These are phyloP conservation scores for Rhipidocladum racemiflorum DNA, from an alignment of 176 grass and related monocot species.

Conservation along the genomic window DNA sequence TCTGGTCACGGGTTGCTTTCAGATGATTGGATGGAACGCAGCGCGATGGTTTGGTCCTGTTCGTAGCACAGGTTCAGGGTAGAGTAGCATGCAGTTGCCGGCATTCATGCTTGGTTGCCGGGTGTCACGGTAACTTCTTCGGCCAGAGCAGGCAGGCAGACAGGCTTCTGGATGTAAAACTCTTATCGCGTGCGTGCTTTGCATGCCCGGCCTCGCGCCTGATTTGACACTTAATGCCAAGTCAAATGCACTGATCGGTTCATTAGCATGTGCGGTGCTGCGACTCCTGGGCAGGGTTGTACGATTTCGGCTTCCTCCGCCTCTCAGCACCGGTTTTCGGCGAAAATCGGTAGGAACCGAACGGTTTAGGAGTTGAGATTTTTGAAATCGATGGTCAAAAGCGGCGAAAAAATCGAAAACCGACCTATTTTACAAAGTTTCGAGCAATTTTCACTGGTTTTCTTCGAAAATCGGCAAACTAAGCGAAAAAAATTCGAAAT, in stretches of 20 bases:
- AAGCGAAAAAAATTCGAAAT: too few species aligned
- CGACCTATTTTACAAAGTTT: too few species aligned
- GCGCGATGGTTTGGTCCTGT: not conserved
- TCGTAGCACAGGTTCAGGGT: not conserved
- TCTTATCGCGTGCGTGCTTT: conserved; percentile 13
- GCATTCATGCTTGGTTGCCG: conserved; percentile 13
- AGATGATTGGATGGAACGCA: not conserved
- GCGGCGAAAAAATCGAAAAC: too few species aligned
- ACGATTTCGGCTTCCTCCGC: too few species aligned
- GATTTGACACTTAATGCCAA: not conserved
- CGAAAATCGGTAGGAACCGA: too few species aligned
- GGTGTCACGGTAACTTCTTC: conserved; percentile 20
- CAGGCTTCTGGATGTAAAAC: conserved; percentile 5
- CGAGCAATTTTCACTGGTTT: too few species aligned
- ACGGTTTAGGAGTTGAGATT: too few species aligned
- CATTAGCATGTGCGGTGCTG: too few species aligned
- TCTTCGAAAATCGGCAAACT: too few species aligned
- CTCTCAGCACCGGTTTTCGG: too few species aligned
- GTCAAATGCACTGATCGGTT: not conserved
- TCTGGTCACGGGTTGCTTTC: conserved; percentile 17
- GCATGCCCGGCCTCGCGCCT: not conserved
- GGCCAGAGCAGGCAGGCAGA: conserved; percentile 8
- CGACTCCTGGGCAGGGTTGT: too few species aligned
- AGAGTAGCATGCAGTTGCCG: not conserved
- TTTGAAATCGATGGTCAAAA: too few species aligned